A percentile compares a stretch with the other conserved stretches of the same genome.
phyloP scores from a whole-genome alignment of 1,139 yeast genomes.

The Blastobotrys petasosporus region DNA sequence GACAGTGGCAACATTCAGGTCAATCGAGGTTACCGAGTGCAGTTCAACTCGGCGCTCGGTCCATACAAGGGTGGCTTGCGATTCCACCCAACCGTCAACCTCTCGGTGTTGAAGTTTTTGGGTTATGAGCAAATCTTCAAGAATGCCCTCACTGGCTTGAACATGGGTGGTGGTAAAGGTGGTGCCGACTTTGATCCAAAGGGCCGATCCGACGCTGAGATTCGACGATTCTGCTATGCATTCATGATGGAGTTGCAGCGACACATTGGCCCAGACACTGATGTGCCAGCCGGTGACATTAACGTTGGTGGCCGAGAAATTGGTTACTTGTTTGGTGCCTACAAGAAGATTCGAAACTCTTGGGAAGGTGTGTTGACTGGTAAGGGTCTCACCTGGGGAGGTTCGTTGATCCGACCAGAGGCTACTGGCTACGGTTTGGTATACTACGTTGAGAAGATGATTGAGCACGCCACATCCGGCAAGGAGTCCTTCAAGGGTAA shows the following conservation, averaged over 20 bases:
- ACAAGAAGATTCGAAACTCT: slow-evolving; percentile 84
- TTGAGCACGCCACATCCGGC: slow-evolving; percentile 85
- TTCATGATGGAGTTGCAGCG: slow-evolving; percentile 95
- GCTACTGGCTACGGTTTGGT: slow-evolving; percentile 98
- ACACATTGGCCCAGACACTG: slow-evolving; percentile 95
- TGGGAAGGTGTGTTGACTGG: slow-evolving; percentile 98
- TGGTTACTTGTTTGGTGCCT: slow-evolving; percentile 94
- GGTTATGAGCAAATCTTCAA: slow-evolving; percentile 98
- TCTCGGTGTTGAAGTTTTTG: slow-evolving; percentile 89
- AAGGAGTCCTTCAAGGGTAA: slow-evolving; percentile 86
- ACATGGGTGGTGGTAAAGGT: slow-evolving; percentile 99
- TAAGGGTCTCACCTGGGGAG: slow-evolving; percentile 98
- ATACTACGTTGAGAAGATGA: slow-evolving; percentile 96
- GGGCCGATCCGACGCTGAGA: slow-evolving; percentile 86
- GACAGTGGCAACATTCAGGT: slow-evolving; percentile 89
- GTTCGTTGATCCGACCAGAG: slow-evolving; percentile 97
- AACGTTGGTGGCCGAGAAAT: slow-evolving; percentile 92
- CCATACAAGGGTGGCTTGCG: slow-evolving; percentile 99
- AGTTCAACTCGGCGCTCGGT: slow-evolving; percentile 96
- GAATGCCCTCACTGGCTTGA: slow-evolving; percentile 93
- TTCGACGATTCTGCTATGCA: slow-evolving; percentile 92
- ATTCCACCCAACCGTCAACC: slow-evolving; percentile 95
- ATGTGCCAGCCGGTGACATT: slow-evolving; percentile 97
- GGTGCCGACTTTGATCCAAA: slow-evolving; percentile 98
- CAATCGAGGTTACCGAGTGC: slow-evolving; percentile 97